Evolutionary conservation across 805 yeast species (phyloP).

Genomic region (Saccharomycopsis fodiens): DNA sequence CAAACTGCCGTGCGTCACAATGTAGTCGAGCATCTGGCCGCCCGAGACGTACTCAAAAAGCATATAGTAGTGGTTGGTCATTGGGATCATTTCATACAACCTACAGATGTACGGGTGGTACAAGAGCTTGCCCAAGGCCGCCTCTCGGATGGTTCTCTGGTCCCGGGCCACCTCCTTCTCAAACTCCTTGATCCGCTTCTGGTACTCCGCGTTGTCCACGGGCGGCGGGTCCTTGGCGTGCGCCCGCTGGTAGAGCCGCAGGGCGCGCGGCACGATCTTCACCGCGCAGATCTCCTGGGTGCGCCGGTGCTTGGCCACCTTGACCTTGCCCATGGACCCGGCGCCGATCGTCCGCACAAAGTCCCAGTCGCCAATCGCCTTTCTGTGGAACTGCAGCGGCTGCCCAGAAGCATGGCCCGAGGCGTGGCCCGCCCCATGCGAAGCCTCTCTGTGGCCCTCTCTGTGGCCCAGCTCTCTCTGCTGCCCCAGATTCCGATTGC

Average conservation of each 20-base stretch:
- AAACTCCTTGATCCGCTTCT: conserved; percentile 58
- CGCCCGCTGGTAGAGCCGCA: conserved; percentile 63
- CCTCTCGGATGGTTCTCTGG: conserved; percentile 88
- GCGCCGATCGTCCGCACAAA: conserved; percentile 93
- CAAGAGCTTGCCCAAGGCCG: conserved; percentile 82
- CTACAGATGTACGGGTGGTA: conserved; percentile 91
- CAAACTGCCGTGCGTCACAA: conserved; percentile 90
- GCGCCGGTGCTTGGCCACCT: conserved; percentile 77
- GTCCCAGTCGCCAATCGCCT: conserved; percentile 94
- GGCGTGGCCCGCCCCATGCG: conserved; percentile 13
- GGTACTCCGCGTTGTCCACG: conserved; percentile 45
- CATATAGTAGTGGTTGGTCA: conserved; percentile 97
- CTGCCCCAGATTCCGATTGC: background rate
- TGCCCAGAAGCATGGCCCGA: background rate
- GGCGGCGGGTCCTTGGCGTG: conserved; percentile 67
- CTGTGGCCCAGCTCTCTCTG: conserved; percentile 11
- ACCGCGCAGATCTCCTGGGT: conserved; percentile 85
- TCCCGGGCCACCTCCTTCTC: conserved; percentile 87
- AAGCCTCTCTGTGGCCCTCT: too few species aligned
- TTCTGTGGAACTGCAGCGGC: conserved; percentile 52
- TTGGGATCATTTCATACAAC: conserved; percentile 86
- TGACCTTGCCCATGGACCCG: conserved; percentile 98
- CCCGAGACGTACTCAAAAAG: conserved; percentile 94
- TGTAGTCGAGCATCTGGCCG: conserved; percentile 95
- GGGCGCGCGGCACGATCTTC: conserved; percentile 87